Percentiles rank a stretch among this genome's conserved stretches.
These are phyloP conservation scores for Esteya vermicola DNA, from an alignment of 2,329 filamentous ascomycete species.

Conservation along the genomic window DNA sequence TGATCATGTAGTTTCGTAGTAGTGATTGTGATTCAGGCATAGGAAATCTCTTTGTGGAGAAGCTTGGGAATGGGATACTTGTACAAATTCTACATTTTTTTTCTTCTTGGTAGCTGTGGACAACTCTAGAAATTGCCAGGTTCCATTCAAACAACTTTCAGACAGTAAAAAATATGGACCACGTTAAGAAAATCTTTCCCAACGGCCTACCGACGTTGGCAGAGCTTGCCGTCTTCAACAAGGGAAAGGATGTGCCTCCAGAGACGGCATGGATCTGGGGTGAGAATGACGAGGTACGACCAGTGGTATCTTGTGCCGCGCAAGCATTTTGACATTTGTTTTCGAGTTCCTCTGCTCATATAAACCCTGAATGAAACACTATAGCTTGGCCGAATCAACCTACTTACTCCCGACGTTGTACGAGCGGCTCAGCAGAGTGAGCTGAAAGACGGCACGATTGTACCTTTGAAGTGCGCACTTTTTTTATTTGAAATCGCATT, in stretches of 20 bases:
- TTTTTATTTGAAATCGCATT: not conserved
- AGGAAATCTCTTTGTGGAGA: no score
- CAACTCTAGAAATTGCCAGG: no score
- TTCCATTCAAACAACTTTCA: no score
- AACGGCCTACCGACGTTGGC: conserved; percentile 4
- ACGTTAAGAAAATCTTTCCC: conserved; percentile 3
- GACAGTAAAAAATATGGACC: conserved; percentile 4
- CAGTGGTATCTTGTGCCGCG: no score
- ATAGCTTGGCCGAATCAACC: conserved; percentile 30
- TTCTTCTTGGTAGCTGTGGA: no score
- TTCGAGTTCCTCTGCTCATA: no score
- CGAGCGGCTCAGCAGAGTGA: conserved; percentile 28
- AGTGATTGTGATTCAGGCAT: no score
- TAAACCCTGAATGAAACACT: no score
- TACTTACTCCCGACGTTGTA: conserved; percentile 29
- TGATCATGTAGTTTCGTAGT: no score
- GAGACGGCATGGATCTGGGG: conserved; percentile 7
- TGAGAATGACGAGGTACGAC: conserved; percentile 3
- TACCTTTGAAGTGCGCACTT: not conserved
- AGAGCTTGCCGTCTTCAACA: conserved; percentile 3
- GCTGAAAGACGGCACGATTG: not conserved
- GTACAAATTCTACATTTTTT: no score
- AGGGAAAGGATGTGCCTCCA: conserved; percentile 4
- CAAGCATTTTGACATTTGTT: no score
- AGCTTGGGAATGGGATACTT: no score